A percentile compares a stretch with the other conserved stretches of the same genome.
phyloP scores from a whole-genome alignment of 768 basidiomycete species.

The Roridomyces roridus region DNA sequence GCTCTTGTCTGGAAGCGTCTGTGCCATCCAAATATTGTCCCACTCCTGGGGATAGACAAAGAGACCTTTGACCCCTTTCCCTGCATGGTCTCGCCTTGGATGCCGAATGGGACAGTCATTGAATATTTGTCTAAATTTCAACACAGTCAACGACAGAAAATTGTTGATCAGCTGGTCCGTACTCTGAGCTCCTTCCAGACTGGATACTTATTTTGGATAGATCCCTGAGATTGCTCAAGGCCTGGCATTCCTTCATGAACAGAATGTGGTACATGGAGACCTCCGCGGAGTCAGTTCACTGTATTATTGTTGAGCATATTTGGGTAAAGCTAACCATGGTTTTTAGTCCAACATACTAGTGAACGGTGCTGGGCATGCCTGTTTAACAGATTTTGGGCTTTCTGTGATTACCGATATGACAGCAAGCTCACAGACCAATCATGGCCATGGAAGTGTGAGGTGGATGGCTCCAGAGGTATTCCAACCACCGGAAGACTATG shows the following conservation, averaged over 20 bases:
- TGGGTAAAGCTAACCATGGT: no score
- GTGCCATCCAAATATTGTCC: slow-evolving; percentile 33
- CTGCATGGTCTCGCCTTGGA: slow-evolving; percentile 37
- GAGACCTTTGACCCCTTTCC: slow-evolving; percentile 27
- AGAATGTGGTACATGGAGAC: slow-evolving; percentile 26
- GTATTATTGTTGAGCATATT: no score
- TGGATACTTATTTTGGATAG: background rate
- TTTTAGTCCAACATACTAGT: no score
- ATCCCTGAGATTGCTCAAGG: slow-evolving; percentile 27
- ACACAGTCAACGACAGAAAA: slow-evolving; percentile 25
- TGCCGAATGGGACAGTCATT: slow-evolving; percentile 32
- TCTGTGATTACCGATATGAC: no score
- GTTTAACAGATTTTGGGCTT: no score
- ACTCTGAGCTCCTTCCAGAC: background rate
- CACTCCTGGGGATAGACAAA: slow-evolving; percentile 33
- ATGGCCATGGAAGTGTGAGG: no score
- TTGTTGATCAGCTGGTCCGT: slow-evolving; percentile 20
- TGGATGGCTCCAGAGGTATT: no score
- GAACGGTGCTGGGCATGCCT: no score
- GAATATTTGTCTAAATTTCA: slow-evolving; percentile 25
- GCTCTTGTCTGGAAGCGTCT: slow-evolving; percentile 36
- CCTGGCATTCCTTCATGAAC: slow-evolving; percentile 27
- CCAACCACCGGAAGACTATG: no score
- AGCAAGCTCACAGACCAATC: no score
- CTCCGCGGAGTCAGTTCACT: slow-evolving; percentile 25